phyloP scores from a whole-genome alignment of 2,329 filamentous ascomycete genomes.

The Davidsoniella neocaledoniae region DNA sequence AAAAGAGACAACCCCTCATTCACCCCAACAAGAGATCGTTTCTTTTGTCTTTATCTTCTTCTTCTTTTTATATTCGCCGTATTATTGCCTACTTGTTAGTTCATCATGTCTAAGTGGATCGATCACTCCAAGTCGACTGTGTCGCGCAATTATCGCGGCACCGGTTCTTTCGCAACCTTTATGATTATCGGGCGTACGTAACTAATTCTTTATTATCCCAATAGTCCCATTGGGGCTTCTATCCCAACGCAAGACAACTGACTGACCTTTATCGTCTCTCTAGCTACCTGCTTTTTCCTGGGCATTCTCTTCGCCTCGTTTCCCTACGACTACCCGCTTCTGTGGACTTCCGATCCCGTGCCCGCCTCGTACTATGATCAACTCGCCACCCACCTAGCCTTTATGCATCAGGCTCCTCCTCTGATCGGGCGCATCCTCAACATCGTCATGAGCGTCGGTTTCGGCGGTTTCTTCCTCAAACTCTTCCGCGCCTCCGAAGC shows the following conservation, averaged over 20 bases:
- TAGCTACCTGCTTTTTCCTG: constrained; percentile 90
- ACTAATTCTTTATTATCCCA: neutral
- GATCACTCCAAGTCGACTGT: constrained; percentile 40
- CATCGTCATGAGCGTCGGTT: constrained; percentile 76
- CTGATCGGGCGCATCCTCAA: constrained; percentile 87
- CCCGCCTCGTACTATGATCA: constrained; percentile 58
- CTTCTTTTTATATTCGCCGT: neutral
- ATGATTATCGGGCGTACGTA: constrained; percentile 86
- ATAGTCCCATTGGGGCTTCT: constrained; percentile 4
- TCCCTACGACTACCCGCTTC: constrained; percentile 85
- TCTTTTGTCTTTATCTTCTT: neutral
- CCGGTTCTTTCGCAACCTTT: constrained; percentile 78
- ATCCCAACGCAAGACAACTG: constrained; percentile 7
- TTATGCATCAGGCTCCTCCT: constrained; percentile 80
- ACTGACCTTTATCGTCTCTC: constrained; percentile 3
- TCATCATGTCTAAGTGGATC: constrained; percentile 21
- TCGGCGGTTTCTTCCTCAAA: constrained; percentile 82
- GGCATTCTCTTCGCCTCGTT: constrained; percentile 93
- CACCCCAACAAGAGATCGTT: no score
- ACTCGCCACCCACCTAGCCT: constrained; percentile 76
- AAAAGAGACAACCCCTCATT: no score
- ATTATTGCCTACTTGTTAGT: neutral
- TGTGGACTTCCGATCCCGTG: constrained; percentile 55
- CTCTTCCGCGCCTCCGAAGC: constrained; percentile 86
- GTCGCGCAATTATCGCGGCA: constrained; percentile 40